Evolutionary conservation across 495 filamentous ascomycete genomes (phyloP), one percentile per base, ranked within the genome.

Genomic region (Penicillium macrosclerotiorum): DNA sequence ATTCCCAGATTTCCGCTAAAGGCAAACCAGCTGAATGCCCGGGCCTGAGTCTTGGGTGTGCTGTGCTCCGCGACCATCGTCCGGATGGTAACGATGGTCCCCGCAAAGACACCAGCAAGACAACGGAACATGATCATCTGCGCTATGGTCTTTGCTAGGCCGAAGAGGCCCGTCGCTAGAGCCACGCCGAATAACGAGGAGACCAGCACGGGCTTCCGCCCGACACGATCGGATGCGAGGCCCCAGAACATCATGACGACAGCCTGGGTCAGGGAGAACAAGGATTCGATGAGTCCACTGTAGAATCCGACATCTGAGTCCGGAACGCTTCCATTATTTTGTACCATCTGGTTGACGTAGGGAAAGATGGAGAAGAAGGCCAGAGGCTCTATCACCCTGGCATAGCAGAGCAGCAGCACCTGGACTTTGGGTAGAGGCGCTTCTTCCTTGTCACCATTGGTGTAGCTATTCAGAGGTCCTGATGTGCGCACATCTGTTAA

Each of bases 341-440:
- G 67, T 4, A 83, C 76, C 85, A 89, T 89, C 49, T 81, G 64
- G 55, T 79, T 85, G 59, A 89, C 77, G 64, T 84, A 89, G 0
- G 85, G 85, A 58, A 89, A 83, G 58, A 88, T 87, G 52, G 72
- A 76, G 67, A 88, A 89, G 66, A 83, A 89, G 12, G 83, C 81
- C 24, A 88, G 69, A 3, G 85, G 85, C 62, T 89, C 85, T n/a
- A 86, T 62, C n/a, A 82, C 59, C 8, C 83, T 74, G 1, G 80
- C 79, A 57, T 76, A 85, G 64, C 85, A 88, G 16, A 89, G 76
- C 3, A 84, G 60, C 30, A 82, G 51, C 30, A 89, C 76, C 55
- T 88, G 85, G 8, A 48, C 16, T 40, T 66, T 65, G 8, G 82
- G 83, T 11, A 89, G 50, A 7, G 81, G 75, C 17, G 58, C 65